Conservation (phyloP, 2,329 filamentous ascomycete species). For the Nigrospora oryzae region DNA sequence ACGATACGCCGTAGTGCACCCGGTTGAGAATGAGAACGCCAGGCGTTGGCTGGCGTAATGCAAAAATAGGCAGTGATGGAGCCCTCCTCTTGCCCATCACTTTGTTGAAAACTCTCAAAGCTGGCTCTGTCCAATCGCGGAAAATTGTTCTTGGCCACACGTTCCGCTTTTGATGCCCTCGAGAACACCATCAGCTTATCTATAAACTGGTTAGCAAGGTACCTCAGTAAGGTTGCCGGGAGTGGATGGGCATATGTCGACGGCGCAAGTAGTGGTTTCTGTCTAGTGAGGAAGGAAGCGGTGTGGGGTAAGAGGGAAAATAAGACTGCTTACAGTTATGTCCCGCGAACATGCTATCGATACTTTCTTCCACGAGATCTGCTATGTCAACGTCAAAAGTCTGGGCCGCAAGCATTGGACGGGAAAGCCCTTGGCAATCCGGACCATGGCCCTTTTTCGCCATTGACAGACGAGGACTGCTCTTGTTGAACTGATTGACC, state of each 20-base stretch:
- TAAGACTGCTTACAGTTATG: slow-evolving; percentile 8
- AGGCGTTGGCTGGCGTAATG: slow-evolving; percentile 35
- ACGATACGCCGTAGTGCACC: slow-evolving; percentile 42
- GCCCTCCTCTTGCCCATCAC: neutral
- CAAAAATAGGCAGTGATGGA: slow-evolving; percentile 37
- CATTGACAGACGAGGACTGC: slow-evolving; percentile 8
- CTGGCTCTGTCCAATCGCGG: neutral
- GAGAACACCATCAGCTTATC: neutral
- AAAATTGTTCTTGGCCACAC: neutral
- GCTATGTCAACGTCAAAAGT: slow-evolving; percentile 24
- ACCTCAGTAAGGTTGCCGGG: no score
- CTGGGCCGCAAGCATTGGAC: slow-evolving; percentile 1
- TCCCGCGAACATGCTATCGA: slow-evolving; percentile 37
- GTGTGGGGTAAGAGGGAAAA: neutral
- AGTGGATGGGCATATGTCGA: neutral
- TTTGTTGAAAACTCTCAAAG: neutral
- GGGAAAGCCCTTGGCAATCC: slow-evolving; percentile 6
- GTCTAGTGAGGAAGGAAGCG: neutral
- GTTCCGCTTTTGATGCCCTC: neutral
- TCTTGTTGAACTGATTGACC: slow-evolving; percentile 31
- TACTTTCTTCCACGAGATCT: slow-evolving; percentile 33
- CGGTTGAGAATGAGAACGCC: slow-evolving; percentile 46
- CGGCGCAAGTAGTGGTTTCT: slow-evolving; percentile 12
- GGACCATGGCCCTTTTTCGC: slow-evolving; percentile 2
- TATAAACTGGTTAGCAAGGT: neutral